Evolutionary conservation across 352 stramenopile genomes (phyloP).

Genomic region (Phytophthora aleatoria): DNA sequence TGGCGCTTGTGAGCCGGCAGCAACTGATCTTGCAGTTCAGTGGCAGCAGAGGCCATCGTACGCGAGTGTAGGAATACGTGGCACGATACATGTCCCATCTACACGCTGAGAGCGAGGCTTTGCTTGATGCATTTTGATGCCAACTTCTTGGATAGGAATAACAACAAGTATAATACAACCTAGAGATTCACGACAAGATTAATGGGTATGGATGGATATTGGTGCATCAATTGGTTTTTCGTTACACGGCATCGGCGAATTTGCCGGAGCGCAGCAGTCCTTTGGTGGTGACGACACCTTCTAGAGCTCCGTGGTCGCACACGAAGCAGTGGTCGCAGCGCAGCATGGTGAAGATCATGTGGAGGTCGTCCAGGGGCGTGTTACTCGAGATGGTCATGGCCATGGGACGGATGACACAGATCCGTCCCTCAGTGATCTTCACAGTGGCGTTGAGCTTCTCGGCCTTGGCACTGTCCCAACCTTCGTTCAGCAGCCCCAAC

Average conservation of each 20-base stretch:
- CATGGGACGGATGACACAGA: constrained; percentile 76
- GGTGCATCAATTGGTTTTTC: not conserved
- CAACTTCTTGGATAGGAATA: no score
- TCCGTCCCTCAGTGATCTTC: constrained; percentile 70
- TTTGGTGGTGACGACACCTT: constrained; percentile 85
- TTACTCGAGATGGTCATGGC: constrained; percentile 82
- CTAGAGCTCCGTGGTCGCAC: constrained; percentile 81
- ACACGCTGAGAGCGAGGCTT: not conserved
- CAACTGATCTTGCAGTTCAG: constrained; percentile 43
- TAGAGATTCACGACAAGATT: no score
- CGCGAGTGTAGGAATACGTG: not conserved
- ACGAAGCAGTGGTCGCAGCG: constrained; percentile 89
- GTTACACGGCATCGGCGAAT: constrained; percentile 17
- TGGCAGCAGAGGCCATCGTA: not conserved
- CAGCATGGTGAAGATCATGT: constrained; percentile 93
- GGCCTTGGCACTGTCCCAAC: constrained; percentile 68
- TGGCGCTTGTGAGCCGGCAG: constrained; percentile 72
- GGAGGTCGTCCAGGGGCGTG: constrained; percentile 83
- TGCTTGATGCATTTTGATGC: not conserved
- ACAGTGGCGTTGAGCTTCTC: constrained; percentile 56
- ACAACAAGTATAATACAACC: no score
- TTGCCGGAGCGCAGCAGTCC: constrained; percentile 64
- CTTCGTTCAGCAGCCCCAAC: constrained; percentile 71
- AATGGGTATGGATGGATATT: no score
- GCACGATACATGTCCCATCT: constrained; percentile 2